These are phyloP conservation scores for Macrolepiota albuminosa DNA, from an alignment of 768 basidiomycete genomes.

Conservation along the genomic window DNA sequence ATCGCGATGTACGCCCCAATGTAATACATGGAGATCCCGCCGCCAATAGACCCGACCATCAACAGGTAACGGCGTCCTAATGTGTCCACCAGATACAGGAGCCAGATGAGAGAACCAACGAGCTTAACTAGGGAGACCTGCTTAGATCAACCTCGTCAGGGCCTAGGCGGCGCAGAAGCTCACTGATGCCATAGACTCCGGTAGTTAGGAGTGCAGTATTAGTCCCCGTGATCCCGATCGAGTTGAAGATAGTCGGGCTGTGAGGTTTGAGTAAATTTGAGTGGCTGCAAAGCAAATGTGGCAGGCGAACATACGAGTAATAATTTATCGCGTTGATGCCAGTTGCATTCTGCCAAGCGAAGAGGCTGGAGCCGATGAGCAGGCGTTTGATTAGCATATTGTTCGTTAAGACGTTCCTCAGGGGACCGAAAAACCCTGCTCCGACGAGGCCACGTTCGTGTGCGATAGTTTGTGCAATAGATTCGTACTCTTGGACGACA, in stretches of 20 bases:
- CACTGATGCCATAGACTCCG: constrained; percentile 47
- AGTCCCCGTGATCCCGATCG: constrained; percentile 37
- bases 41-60: constrained; percentile 35
- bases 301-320: constrained; percentile 27
- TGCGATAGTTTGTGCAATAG: constrained; percentile 27
- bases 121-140: constrained; percentile 23
- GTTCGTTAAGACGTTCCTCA: constrained; percentile 25
- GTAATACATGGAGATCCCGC: constrained; percentile 37
- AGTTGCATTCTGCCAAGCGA: constrained; percentile 42
- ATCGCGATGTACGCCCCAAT: constrained; percentile 41
- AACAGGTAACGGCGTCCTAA: constrained; percentile 38
- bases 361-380: constrained; percentile 31
- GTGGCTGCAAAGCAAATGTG: not conserved
- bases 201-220: constrained; percentile 35
- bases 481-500: constrained; percentile 25
- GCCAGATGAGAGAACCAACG: constrained; percentile 33
- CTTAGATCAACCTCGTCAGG: not conserved
- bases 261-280: not conserved
- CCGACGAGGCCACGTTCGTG: constrained; percentile 29
- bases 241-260: constrained; percentile 42
- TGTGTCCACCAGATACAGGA: constrained; percentile 36
- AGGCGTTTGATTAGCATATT: constrained; percentile 27
- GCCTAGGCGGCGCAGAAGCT: constrained; percentile 10
- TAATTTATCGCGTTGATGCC: constrained; percentile 43
- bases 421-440: constrained; percentile 28